Evolutionary conservation across 2,329 filamentous ascomycete species (phyloP), one percentile per base, ranked within the genome.

Genomic region (Neobulgaria alba): DNA sequence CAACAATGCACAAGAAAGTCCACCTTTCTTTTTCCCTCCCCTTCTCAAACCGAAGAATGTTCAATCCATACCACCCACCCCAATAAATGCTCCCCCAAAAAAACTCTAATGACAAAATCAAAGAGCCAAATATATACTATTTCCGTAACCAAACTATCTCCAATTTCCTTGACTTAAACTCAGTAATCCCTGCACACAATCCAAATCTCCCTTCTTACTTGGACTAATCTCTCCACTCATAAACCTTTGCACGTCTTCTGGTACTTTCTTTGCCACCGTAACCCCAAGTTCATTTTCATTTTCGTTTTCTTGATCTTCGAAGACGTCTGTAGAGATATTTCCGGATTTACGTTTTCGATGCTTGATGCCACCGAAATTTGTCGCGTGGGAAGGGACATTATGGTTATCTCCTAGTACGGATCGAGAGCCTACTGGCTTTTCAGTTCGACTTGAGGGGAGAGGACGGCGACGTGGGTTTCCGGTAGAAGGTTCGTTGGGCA

Each of bases 91-190:
- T n/a, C n/a, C n/a, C n/a, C n/a, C n/a, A n/a, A n/a, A n/a, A n/a
- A n/a, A n/a, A n/a, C n/a, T n/a, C n/a, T n/a, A n/a, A n/a, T n/a
- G n/a, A n/a, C n/a, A n/a, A n/a, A n/a, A n/a, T n/a, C n/a, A n/a
- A n/a, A n/a, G n/a, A n/a, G n/a, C n/a, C n/a, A n/a, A n/a, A n/a
- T n/a, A n/a, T n/a, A n/a, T n/a, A n/a, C n/a, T n/a, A n/a, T n/a
- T n/a, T n/a, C n/a, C n/a, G n/a, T 20, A 17, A 16, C 29, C 18
- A 3, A 14, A 14, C 33, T 50, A 60, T 39, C 77, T 74, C 88
- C 89, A 95, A 57, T 86, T 86, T n/a, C 89, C 90, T 64, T 94
- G 85, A 55, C 87, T 93, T 33, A 96, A 69, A 37, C 85, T 90
- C 48, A 95, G 62, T 49, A 96, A 64, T n/a, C 87, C 87, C 40